Conservation (phyloP, 108 stramenopile genomes). For the Chaetoceros tenuissimus region DNA sequence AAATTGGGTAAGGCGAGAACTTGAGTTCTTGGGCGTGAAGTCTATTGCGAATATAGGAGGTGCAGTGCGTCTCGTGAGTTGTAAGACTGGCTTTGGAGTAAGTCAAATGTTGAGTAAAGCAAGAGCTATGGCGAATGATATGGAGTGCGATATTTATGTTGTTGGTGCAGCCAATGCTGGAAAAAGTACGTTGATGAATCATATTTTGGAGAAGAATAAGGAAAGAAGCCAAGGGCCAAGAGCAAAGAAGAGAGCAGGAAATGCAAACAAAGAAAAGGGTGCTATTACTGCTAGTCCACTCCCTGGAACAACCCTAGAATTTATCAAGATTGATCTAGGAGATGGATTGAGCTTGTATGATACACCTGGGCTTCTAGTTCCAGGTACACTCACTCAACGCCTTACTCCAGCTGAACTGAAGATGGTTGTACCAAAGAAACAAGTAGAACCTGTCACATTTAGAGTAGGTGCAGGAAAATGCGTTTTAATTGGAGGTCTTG, state of each 20-base stretch:
- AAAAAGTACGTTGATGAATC: constrained; percentile 79
- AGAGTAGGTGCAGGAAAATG: constrained; percentile 74
- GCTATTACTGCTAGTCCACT: constrained; percentile 76
- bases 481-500: constrained; percentile 77
- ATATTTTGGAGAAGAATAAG: constrained; percentile 47
- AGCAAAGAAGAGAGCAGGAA: constrained; percentile 55
- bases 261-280: constrained; percentile 61
- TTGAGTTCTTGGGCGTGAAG: constrained; percentile 72
- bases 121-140: constrained; percentile 51
- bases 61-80: constrained; percentile 73
- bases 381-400: constrained; percentile 74
- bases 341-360: constrained; percentile 63
- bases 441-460: constrained; percentile 82
- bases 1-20: constrained; percentile 83
- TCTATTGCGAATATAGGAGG: constrained; percentile 84
- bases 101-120: constrained; percentile 71
- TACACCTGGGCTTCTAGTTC: constrained; percentile 82
- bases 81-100: constrained; percentile 79
- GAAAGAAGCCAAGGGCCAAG: constrained; percentile 10
- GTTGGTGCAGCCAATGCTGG: constrained; percentile 89
- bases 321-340: constrained; percentile 80
- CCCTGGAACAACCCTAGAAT: constrained; percentile 84
- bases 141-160: constrained; percentile 80
- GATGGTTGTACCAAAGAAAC: constrained; percentile 83
- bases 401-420: constrained; percentile 84